A percentile compares a stretch with the other conserved stretches of the same genome.
Conservation (phyloP, 2,329 filamentous ascomycete species). For the Pseudogymnoascus destructans region DNA sequence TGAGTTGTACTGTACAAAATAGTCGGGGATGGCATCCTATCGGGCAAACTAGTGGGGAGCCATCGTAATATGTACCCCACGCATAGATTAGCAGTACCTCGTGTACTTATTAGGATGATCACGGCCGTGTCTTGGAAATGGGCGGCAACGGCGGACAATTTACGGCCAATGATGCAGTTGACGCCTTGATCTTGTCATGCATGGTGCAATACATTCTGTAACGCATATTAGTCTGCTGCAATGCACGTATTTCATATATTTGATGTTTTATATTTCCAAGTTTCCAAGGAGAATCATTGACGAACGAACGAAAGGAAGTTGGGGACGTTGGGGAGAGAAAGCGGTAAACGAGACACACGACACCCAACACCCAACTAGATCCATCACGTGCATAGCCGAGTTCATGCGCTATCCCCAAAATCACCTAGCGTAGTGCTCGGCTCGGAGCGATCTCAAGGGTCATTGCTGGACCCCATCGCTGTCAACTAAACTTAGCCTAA, state of each 20-base stretch:
- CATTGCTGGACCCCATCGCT: background rate
- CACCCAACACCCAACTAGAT: background rate
- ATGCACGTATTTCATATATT: background rate
- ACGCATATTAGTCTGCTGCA: background rate
- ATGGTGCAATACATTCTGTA: background rate
- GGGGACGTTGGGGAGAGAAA: too few relatives aligned
- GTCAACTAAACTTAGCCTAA: background rate
- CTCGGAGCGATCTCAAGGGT: slow-evolving; percentile 8
- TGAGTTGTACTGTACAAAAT: slow-evolving; percentile 6
- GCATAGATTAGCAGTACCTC: background rate
- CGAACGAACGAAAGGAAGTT: background rate
- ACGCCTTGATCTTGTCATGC: slow-evolving; percentile 2
- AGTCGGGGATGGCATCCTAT: background rate
- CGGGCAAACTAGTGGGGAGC: slow-evolving; percentile 1
- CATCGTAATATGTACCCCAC: background rate
- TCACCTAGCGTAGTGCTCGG: background rate
- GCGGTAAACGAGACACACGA: background rate
- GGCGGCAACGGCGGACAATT: background rate
- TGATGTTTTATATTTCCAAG: background rate
- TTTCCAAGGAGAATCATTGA: background rate
- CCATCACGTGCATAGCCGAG: slow-evolving; percentile 7
- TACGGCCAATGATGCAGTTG: background rate
- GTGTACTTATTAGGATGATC: background rate
- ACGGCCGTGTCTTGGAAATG: background rate
- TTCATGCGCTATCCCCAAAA: background rate